Percentiles rank a stretch among this genome's conserved stretches.
Evolutionary conservation across 768 basidiomycete species (phyloP).

Genomic region (Ramaria sp.): DNA sequence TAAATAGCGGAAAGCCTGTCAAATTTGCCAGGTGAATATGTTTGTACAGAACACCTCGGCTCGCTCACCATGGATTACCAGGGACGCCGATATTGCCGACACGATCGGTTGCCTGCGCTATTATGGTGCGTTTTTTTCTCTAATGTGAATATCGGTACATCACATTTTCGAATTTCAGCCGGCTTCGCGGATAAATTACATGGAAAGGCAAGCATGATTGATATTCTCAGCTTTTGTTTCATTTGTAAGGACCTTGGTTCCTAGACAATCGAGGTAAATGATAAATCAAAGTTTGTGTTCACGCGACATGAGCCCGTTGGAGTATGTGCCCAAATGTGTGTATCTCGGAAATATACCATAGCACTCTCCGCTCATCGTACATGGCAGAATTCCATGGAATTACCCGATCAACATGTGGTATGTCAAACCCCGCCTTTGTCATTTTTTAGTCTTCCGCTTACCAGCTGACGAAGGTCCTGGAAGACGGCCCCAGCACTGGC

Average conservation of each 20-base stretch:
- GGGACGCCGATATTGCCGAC: slow-evolving; percentile 76
- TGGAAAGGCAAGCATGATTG: slow-evolving; percentile 50
- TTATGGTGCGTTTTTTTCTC: slow-evolving; percentile 28
- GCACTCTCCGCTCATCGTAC: not conserved
- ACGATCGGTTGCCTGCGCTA: slow-evolving; percentile 72
- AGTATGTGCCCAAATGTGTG: slow-evolving; percentile 88
- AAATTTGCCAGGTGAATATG: slow-evolving; percentile 35
- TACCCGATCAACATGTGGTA: slow-evolving; percentile 85
- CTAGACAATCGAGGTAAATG: slow-evolving; percentile 72
- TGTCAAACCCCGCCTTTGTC: slow-evolving; percentile 12
- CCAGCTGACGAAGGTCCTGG: slow-evolving; percentile 49
- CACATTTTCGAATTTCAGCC: slow-evolving; percentile 26
- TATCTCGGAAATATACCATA: not conserved
- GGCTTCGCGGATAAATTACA: slow-evolving; percentile 93
- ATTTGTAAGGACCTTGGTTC: slow-evolving; percentile 3
- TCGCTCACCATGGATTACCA: slow-evolving; percentile 18
- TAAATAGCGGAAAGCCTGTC: slow-evolving; percentile 92
- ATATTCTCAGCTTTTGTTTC: not conserved
- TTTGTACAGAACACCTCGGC: not conserved
- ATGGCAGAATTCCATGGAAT: slow-evolving; percentile 78
- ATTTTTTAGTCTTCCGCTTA: not conserved
- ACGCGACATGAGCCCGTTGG: slow-evolving; percentile 86
- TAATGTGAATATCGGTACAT: not conserved
- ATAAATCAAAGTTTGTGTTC: slow-evolving; percentile 71
- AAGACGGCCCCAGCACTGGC: slow-evolving; percentile 91